Conservation (phyloP, 805 yeast genomes). For the Barnettozyma pratensis region DNA sequence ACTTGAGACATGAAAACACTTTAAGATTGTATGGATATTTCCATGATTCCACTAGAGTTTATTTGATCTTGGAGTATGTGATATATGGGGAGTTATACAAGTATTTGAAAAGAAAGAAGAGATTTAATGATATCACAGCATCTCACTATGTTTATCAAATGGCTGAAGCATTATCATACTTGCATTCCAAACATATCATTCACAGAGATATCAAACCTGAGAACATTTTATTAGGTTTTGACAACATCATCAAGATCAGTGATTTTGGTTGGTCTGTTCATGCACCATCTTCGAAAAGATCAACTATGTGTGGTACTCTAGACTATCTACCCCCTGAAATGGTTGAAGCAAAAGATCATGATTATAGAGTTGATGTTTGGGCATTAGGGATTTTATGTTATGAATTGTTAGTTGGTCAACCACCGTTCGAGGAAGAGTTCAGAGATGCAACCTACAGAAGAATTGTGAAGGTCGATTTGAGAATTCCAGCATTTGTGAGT, state of each 20-base stretch:
- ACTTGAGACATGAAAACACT: conserved; percentile 72
- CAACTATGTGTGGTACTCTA: conserved; percentile 90
- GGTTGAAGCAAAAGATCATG: conserved; percentile 80
- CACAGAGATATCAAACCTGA: conserved; percentile 96
- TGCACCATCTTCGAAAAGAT: conserved; percentile 52
- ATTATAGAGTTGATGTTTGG: conserved; percentile 82
- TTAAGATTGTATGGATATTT: conserved; percentile 82
- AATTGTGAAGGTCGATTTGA: conserved; percentile 71
- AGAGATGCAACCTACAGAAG: conserved; percentile 75
- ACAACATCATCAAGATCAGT: conserved; percentile 75
- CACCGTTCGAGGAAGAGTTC: conserved; percentile 86
- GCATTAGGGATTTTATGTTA: conserved; percentile 83
- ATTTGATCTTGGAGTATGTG: conserved; percentile 79
- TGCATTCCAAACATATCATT: conserved; percentile 76
- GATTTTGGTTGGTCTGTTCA: conserved; percentile 96
- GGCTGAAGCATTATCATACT: conserved; percentile 69
- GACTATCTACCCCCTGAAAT: conserved; percentile 96
- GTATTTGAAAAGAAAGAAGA: conserved; percentile 54
- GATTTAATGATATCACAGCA: conserved; percentile 70
- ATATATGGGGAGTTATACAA: conserved; percentile 84
- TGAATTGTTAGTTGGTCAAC: conserved; percentile 81
- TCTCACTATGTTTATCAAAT: conserved; percentile 79
- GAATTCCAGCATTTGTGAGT: conserved; percentile 66
- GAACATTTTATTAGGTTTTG: conserved; percentile 72
- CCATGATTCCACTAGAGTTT: conserved; percentile 74